Evolutionary conservation across 2,329 filamentous ascomycete species (phyloP).

Genomic region (Colletotrichum brevisporum): DNA sequence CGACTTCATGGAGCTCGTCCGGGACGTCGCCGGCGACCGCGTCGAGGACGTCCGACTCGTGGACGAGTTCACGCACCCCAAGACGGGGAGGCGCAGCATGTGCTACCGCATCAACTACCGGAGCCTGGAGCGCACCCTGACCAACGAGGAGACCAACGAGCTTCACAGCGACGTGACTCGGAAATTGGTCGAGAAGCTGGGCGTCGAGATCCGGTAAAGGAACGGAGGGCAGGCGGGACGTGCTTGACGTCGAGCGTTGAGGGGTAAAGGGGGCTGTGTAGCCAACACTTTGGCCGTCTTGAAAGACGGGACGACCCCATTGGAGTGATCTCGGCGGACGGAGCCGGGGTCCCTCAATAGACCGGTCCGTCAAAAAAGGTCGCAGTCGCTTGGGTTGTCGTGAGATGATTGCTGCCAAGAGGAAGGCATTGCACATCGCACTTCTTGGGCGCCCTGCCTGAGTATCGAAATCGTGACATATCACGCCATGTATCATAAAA

Average conservation of each 20-base stretch:
- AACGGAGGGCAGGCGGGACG: slow-evolving; percentile 43
- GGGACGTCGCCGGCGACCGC: slow-evolving; percentile 83
- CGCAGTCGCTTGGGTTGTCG: slow-evolving; percentile 17
- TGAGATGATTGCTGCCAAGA: slow-evolving; percentile 24
- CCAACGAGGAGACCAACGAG: slow-evolving; percentile 82
- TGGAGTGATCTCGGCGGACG: slow-evolving; percentile 7
- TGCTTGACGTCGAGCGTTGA: slow-evolving; percentile 25
- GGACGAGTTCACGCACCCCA: slow-evolving; percentile 91
- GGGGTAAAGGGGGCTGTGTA: slow-evolving; percentile 40
- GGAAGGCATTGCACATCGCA: slow-evolving; percentile 3
- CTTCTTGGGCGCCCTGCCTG: slow-evolving; percentile 5
- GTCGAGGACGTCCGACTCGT: slow-evolving; percentile 90
- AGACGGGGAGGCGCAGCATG: slow-evolving; percentile 84
- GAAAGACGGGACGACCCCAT: slow-evolving; percentile 32
- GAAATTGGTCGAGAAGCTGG: slow-evolving; percentile 77
- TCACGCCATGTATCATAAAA: slow-evolving; percentile 38
- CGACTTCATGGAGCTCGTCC: slow-evolving; percentile 96
- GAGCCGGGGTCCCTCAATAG: slow-evolving; percentile 15
- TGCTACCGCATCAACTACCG: slow-evolving; percentile 96
- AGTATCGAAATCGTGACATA: slow-evolving; percentile 6
- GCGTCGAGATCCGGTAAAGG: slow-evolving; percentile 78
- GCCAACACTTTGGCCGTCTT: slow-evolving; percentile 17
- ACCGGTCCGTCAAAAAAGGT: slow-evolving; percentile 14
- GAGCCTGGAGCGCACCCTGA: slow-evolving; percentile 91
- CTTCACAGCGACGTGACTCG: slow-evolving; percentile 79